Evolutionary conservation across 2,329 filamentous ascomycete genomes (phyloP), one percentile per base, ranked within the genome.

Genomic region (Diaporthe australafricana): DNA sequence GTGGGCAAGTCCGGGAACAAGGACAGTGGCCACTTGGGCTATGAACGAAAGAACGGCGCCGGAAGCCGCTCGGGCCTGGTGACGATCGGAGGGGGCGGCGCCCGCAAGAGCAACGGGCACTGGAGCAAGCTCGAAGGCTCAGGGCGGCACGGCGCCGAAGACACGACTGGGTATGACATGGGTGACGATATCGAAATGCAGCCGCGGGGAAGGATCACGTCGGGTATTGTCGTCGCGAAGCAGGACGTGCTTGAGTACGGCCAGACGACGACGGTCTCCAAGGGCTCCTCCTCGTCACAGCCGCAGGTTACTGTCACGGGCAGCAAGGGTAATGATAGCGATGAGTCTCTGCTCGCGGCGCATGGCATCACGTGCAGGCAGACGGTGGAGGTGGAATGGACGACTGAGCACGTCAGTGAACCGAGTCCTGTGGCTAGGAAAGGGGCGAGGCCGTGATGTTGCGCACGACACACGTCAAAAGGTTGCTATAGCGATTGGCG

Each of bases 321-420:
- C 7, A 32, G 65, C 17, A 53, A 56, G 65, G 47, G 48, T 27
- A 56, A 55, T 17, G 60, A 71, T 9, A 68, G 69, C 22, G 69
- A 71, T 16, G 69, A 71, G 50, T 57, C 45, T 71, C 60, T 65
- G 16, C 63, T 68, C 16, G 25, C 55, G 50, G 25, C 57, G 12
- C 57, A 67, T 16, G 69, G 62, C 2, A 71, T 71, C 22, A 71
- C 53, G 5, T 47, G 57, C 27, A 63, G 40, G 1, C 57, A 71
- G 50, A 71, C 60, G 3, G 42, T 71, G 0, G 48, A 71, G 50
- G 50, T 71, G 20, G 50, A 71, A 30, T 71, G 69, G 69, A 56
- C 60, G 11, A 47, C 65, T 1, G 50, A 67, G 20, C 50, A 68
- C 14, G 20, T 63, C 7, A 63, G 40, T 14, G 42, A 63, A 22